Evolutionary conservation across 176 grass and related monocot genomes (phyloP).

Genomic region (Eragrostis curvula): DNA sequence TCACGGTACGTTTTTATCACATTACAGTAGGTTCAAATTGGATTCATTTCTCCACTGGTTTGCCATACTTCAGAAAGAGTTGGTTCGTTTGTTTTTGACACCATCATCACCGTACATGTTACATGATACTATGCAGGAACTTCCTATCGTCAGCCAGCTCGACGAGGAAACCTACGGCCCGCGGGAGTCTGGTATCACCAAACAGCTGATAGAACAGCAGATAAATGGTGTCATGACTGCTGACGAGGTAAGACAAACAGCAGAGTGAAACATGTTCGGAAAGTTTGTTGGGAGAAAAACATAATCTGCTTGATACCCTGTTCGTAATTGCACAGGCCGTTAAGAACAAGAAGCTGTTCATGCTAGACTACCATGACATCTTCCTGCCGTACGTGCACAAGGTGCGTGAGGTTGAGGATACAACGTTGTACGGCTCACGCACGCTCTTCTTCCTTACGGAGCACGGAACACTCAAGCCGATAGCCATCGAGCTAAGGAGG

Average conservation of each 20-base stretch:
- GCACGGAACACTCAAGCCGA: slow-evolving; percentile 50
- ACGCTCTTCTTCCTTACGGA: slow-evolving; percentile 62
- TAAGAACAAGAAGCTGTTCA: slow-evolving; percentile 59
- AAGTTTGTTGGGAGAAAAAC: too few species aligned
- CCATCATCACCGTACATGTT: too few species aligned
- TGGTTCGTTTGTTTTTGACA: background rate
- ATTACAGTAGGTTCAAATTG: too few species aligned
- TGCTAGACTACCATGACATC: too few species aligned
- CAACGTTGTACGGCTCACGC: too few species aligned
- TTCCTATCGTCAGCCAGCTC: slow-evolving; percentile 61
- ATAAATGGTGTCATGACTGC: slow-evolving; percentile 61
- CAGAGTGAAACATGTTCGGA: too few species aligned
- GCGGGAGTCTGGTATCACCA: slow-evolving; percentile 47
- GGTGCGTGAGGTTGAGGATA: too few species aligned
- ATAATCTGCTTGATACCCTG: too few species aligned
- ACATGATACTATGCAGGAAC: slow-evolving; percentile 49
- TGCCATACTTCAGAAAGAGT: too few species aligned
- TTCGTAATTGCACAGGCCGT: slow-evolving; percentile 58
- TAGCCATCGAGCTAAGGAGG: slow-evolving; percentile 71
- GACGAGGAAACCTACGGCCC: slow-evolving; percentile 52
- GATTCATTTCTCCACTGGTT: background rate
- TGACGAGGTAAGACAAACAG: slow-evolving; percentile 64
- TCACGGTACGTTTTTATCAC: too few species aligned
- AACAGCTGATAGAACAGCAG: slow-evolving; percentile 46
- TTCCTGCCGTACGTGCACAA: too few species aligned